Conservation (phyloP, 208 protist species). For the Histomonas meleagridis region DNA sequence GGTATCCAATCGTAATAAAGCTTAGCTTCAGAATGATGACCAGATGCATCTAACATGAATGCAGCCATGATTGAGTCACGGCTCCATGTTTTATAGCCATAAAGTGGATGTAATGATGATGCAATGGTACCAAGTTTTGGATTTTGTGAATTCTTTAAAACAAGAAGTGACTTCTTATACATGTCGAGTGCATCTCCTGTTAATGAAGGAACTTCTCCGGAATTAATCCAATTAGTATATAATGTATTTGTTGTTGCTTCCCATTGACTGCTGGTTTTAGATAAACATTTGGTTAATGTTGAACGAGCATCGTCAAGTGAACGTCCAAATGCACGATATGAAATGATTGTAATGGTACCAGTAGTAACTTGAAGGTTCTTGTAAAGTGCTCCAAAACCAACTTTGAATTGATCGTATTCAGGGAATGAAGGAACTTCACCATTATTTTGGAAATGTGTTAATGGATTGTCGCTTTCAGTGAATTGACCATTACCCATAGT, state of each 20-base stretch:
- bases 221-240: background rate
- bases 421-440: background rate
- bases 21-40: background rate
- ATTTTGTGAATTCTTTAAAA: background rate
- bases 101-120: background rate
- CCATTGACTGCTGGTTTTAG: too few relatives aligned
- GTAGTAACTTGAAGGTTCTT: background rate
- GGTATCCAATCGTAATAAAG: background rate
- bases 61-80: background rate
- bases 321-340: background rate
- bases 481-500: background rate
- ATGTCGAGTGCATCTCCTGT: constrained; percentile 1
- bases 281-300: background rate
- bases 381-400: background rate
- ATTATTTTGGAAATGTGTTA: background rate
- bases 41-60: constrained; percentile 12
- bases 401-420: background rate
- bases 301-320: background rate
- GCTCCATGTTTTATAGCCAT: constrained; percentile 7
- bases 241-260: background rate
- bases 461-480: background rate
- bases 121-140: background rate
- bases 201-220: background rate
- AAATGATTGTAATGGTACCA: background rate
- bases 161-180: constrained; percentile 15